Evolutionary conservation across 805 yeast species (phyloP), one percentile per base, ranked within the genome.

Genomic region (Kodamaea restingae): DNA sequence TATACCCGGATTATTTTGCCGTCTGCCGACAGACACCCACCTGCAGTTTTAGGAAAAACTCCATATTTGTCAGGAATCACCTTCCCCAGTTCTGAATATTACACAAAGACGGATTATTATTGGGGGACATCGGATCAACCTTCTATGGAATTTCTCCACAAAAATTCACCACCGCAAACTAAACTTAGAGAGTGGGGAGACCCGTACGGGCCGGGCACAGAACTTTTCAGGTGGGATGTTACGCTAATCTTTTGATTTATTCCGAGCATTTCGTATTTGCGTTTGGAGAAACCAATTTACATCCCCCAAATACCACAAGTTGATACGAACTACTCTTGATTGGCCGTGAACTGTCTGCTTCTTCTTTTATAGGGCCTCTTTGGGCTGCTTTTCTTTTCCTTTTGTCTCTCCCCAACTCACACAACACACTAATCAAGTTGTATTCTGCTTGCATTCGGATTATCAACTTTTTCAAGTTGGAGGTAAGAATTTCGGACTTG

Each of bases 391-490:
- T 14, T 17, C 35, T n/a, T 15, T 32, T 32, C 22, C 34, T 10
- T 5, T 14, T 17, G 14, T 14, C 17, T 5, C 12, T 32, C 8
- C 26, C 20, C 25, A 38, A 22, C n/a, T 43, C 43, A 17, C 34
- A 32, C 35, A 44, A 25, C 12, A 43, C 36, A n/a, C 36, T 38
- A 4, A 44, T 18, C 7, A 41, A 27, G 25, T 42, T 44, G 37
- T 28, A 42, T 21, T 44, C 46, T 4, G 36, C 11, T 29, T 31
- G 21, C 18, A 47, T 39, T 12, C 36, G 28, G 7, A 26, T 4
- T 3, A 27, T 41, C 30, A 47, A 31, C 32, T 42, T 47, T 8
- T 34, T 14, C 12, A 47, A 21, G 21, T 40, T 40, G n/a, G 12
- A n/a, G 14, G 38, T 14, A 4, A 40, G 27, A 4, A 40, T 30